Conservation (phyloP, 208 protist genomes). For the Histomonas meleagridis region DNA sequence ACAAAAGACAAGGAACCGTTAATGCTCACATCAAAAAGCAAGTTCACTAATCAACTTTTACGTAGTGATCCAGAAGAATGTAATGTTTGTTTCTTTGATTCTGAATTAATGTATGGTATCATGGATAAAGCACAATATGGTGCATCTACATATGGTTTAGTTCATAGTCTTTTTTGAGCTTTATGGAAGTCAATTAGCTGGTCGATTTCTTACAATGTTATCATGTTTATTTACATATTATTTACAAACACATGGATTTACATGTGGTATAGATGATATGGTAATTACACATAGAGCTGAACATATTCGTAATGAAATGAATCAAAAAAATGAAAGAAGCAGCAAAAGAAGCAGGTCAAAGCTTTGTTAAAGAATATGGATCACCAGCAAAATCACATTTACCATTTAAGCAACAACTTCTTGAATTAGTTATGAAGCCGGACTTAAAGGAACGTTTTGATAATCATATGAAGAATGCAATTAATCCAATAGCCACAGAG, state of each 20-base stretch:
- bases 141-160: slow-evolving; percentile 50
- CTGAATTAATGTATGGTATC: slow-evolving; percentile 83
- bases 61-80: slow-evolving; percentile 48
- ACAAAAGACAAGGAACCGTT: neutral
- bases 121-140: slow-evolving; percentile 77
- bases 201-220: slow-evolving; percentile 75
- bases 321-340: neutral
- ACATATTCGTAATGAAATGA: neutral
- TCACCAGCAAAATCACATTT: neutral
- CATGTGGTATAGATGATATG: slow-evolving; percentile 92
- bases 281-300: slow-evolving; percentile 56
- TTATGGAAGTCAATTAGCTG: slow-evolving; percentile 75
- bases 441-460: slow-evolving; percentile 12
- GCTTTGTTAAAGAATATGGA: slow-evolving; percentile 15
- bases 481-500: slow-evolving; percentile 55
- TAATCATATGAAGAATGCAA: slow-evolving; percentile 43
- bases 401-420: neutral
- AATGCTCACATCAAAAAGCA: neutral
- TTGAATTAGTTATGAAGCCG: neutral
- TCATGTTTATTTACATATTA: slow-evolving; percentile 79
- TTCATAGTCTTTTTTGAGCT: slow-evolving; percentile 73
- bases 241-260: slow-evolving; percentile 83
- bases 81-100: slow-evolving; percentile 70
- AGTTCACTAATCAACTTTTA: neutral
- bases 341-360: neutral